Base-by-base conservation (phyloP, 208 protist species). In the Leishmania turanica region DNA sequence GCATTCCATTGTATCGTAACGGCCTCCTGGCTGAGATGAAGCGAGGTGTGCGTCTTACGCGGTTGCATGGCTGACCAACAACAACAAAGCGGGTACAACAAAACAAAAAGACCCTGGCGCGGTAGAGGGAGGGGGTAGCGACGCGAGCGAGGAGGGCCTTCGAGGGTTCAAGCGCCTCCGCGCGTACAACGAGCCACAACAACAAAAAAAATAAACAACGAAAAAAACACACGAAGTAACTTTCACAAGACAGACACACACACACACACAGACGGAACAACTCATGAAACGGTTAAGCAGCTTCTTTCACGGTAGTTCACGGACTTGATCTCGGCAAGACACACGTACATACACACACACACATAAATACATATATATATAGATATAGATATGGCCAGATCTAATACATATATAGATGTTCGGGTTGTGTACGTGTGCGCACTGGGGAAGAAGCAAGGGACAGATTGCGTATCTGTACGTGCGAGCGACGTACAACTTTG, bases 1-100 rank as follows among this genome's bases (percentile, higher is more conserved):
- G 77, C 53, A 5, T 37, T 62, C 82, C 82, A 85, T 53, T 85
- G 82, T 56, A 85, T 40, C 51, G 65, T 77, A 49, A 75, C 54
- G 2, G 54, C 40, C 77, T 85, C 82, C 7, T 64, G 82, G 40
- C 45, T 21, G 72, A 85, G 73, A 24, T 81, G 78, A 31, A 82
- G n/a, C 9, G 56, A 58, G 17, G 60, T 74, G 11, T 58, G 70
- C 15, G 82, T 54, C 34, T 65, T 47, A 31, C 37, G 2, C 3
- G 31, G n/a, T 37, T 81, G 58, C 82, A 85, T 85, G 34, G 1
- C 42, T 27, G 69, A 31, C 9, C 27, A 73, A 53, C 3, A 45
- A 9, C n/a, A n/a, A 53, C 21, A 24, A 31, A 51, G 37, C 47
- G 2, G n/a, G 3, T 45, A 45, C 51, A 42, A 27, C 53, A 17